phyloP scores from a whole-genome alignment of 208 protist species.

The Leishmania aethiopica region DNA sequence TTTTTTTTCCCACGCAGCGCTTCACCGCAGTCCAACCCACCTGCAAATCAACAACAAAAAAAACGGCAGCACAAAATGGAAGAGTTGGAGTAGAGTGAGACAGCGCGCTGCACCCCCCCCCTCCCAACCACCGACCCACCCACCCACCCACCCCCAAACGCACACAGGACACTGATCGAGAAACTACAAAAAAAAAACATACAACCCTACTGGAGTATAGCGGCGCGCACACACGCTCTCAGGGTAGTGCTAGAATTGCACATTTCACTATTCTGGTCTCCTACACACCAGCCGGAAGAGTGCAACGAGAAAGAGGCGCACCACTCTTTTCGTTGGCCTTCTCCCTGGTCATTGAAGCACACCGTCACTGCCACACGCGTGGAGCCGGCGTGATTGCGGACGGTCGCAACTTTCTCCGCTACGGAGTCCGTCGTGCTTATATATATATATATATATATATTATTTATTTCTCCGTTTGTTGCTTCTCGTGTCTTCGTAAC shows the following conservation, averaged over 20 bases:
- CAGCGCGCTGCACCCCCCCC: background rate
- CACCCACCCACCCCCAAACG: background rate
- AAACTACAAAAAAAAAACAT: background rate
- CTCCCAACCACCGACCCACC: background rate
- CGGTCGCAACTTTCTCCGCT: background rate
- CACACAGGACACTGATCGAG: background rate
- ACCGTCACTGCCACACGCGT: background rate
- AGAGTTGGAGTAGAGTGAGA: background rate
- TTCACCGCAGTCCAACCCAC: background rate
- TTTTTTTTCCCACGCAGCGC: background rate
- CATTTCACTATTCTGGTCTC: background rate
- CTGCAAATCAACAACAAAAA: background rate
- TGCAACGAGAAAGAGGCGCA: background rate
- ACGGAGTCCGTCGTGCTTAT: background rate
- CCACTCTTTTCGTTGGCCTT: background rate
- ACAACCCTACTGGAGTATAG: background rate
- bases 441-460: too few relatives aligned
- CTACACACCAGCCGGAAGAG: background rate
- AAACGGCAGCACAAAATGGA: background rate
- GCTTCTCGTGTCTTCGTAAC: background rate
- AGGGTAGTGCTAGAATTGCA: background rate
- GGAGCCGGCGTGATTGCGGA: background rate
- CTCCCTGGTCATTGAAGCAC: background rate
- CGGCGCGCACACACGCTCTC: background rate
- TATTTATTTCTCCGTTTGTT: background rate